These are phyloP conservation scores for Urtica urens DNA, from an alignment of 306 rosid genomes.

Conservation along the genomic window DNA sequence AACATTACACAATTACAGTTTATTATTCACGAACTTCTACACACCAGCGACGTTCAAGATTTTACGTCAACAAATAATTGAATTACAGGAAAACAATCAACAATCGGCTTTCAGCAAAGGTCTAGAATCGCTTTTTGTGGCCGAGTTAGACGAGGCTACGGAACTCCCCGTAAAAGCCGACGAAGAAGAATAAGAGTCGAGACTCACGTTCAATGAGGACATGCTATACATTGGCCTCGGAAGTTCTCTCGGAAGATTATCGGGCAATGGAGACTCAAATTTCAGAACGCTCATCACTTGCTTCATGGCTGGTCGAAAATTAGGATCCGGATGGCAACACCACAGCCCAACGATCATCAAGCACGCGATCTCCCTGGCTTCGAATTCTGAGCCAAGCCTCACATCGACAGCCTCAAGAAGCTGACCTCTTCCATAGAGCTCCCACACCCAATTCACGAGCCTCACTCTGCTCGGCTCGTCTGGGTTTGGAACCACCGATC, in stretches of 20 bases:
- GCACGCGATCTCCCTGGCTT: conserved; percentile 36
- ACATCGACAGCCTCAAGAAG: conserved; percentile 36
- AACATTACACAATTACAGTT: no score
- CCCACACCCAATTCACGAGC: conserved; percentile 70
- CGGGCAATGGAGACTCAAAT: conserved; percentile 39
- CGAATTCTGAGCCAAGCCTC: conserved; percentile 29
- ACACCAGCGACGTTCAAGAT: no score
- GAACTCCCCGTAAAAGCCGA: conserved; percentile 4
- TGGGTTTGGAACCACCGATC: conserved; percentile 39
- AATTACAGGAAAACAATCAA: no score
- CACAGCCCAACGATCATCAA: conserved; percentile 54
- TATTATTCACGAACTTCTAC: no score
- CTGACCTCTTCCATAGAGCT: conserved; percentile 47
- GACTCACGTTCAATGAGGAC: conserved; percentile 33
- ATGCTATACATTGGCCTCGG: conserved; percentile 58
- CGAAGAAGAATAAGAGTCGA: conserved; percentile 32
- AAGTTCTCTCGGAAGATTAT: conserved; percentile 42
- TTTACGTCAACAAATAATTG: no score
- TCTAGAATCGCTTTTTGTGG: conserved; percentile 28
- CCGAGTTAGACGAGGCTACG: conserved; percentile 36
- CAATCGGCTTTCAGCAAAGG: conserved; percentile 5
- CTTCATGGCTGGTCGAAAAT: conserved; percentile 45
- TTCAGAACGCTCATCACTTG: conserved; percentile 60
- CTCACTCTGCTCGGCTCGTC: conserved; percentile 35
- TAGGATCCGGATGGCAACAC: conserved; percentile 69